phyloP scores from a whole-genome alignment of 495 filamentous ascomycete species.

The Lindgomyces ingoldianus region DNA sequence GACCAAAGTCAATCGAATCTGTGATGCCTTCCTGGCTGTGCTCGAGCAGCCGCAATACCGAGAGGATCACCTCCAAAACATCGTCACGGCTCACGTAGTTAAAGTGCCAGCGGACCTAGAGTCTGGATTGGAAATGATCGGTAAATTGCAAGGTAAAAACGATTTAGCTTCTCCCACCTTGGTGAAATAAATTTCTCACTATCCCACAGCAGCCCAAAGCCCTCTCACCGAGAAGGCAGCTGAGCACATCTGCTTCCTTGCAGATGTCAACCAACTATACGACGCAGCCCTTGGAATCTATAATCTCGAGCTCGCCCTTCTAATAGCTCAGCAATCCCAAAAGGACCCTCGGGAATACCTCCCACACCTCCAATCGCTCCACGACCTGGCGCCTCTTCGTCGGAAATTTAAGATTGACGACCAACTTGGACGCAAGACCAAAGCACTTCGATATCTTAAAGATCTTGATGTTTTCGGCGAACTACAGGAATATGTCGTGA shows the following conservation, averaged over 20 bases:
- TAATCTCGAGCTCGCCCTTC: conserved; percentile 81
- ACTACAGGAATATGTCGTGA: conserved; percentile 68
- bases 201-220: conserved; percentile 55
- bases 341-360: conserved; percentile 95
- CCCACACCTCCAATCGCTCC: conserved; percentile 85
- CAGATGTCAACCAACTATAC: conserved; percentile 90
- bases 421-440: conserved; percentile 69
- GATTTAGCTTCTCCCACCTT: too few relatives aligned
- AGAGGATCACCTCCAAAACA: conserved; percentile 78
- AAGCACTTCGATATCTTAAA: conserved; percentile 77
- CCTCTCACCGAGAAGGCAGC: conserved; percentile 78
- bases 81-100: conserved; percentile 92
- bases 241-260: conserved; percentile 95
- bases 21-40: conserved; percentile 75
- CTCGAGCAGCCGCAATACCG: conserved; percentile 57
- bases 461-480: conserved; percentile 70
- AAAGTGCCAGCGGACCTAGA: conserved; percentile 88
- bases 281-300: conserved; percentile 89
- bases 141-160: conserved; percentile 62
- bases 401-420: conserved; percentile 86
- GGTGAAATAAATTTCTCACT: conserved; percentile 18
- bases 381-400: conserved; percentile 66
- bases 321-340: conserved; percentile 94
- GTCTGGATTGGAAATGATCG: conserved; percentile 76
- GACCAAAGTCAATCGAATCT: conserved; percentile 83